A percentile compares a stretch with the other conserved stretches of the same genome.
Evolutionary conservation across 352 stramenopile species (phyloP).

Genomic region (Pilasporangium apinafurcum): DNA sequence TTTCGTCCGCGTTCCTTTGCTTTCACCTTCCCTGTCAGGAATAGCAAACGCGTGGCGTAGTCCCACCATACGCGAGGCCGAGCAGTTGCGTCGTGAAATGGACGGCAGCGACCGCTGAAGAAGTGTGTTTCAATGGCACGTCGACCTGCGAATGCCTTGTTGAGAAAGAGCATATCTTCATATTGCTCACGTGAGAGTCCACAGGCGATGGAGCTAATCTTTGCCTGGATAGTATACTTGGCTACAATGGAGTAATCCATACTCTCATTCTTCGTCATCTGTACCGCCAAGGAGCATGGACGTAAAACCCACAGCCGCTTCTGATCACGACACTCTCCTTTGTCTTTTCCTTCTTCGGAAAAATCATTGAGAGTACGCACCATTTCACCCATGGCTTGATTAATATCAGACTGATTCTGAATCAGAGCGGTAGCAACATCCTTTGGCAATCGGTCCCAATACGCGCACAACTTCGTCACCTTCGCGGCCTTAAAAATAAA

Average conservation of each 20-base stretch:
- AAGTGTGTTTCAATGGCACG: conserved; percentile 64
- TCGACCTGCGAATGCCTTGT: conserved; percentile 54
- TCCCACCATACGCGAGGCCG: conserved; percentile 72
- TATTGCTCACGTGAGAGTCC: conserved; percentile 71
- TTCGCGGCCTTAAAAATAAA: conserved; percentile 68
- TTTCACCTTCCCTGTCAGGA: conserved; percentile 20
- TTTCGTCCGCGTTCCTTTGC: neutral
- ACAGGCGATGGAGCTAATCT: conserved; percentile 37
- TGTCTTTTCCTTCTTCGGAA: conserved; percentile 2
- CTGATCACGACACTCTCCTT: neutral
- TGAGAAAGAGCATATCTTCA: conserved; percentile 71
- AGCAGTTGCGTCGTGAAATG: conserved; percentile 32
- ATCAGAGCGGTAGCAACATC: conserved; percentile 16
- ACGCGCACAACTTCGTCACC: conserved; percentile 39
- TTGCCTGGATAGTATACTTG: conserved; percentile 61
- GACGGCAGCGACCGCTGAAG: conserved; percentile 41
- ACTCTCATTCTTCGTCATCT: conserved; percentile 79
- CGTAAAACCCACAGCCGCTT: conserved; percentile 37
- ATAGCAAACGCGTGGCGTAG: conserved; percentile 47
- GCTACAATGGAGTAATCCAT: conserved; percentile 50
- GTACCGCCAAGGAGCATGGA: conserved; percentile 44
- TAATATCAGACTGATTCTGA: conserved; percentile 25
- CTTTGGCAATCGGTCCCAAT: conserved; percentile 56
- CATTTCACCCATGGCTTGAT: conserved; percentile 43
- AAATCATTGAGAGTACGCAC: conserved; percentile 19